These are phyloP conservation scores for Reticulascus tulasneorum DNA, from an alignment of 2,329 filamentous ascomycete species.

Conservation along the genomic window DNA sequence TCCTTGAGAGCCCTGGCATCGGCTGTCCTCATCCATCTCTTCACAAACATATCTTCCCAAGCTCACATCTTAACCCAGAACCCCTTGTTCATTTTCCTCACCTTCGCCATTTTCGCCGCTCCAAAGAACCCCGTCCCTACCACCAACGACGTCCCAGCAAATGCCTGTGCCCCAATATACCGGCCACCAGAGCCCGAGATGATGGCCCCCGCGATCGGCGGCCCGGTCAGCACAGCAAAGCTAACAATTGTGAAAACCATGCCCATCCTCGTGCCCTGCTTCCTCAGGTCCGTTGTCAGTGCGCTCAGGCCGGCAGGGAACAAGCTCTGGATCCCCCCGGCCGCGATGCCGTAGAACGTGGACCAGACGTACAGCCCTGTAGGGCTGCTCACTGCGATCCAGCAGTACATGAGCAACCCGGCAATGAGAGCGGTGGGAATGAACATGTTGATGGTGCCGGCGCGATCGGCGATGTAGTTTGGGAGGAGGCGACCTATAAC, in stretches of 20 bases:
- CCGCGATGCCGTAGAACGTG: slow-evolving; percentile 59
- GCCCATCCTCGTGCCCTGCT: slow-evolving; percentile 52
- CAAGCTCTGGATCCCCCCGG: slow-evolving; percentile 60
- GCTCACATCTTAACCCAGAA: slow-evolving; percentile 37
- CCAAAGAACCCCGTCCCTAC: slow-evolving; percentile 35
- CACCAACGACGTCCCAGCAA: slow-evolving; percentile 40
- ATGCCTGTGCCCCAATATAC: slow-evolving; percentile 46
- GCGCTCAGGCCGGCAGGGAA: slow-evolving; percentile 60
- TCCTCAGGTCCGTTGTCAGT: slow-evolving; percentile 47
- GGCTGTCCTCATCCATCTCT: no score
- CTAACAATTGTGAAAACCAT: slow-evolving; percentile 56
- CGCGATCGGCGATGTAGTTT: slow-evolving; percentile 52
- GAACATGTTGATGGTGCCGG: slow-evolving; percentile 59
- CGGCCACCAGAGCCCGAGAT: slow-evolving; percentile 35
- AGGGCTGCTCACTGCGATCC: slow-evolving; percentile 51
- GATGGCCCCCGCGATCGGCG: slow-evolving; percentile 48
- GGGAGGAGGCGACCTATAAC: slow-evolving; percentile 54
- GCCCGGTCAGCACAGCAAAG: slow-evolving; percentile 48
- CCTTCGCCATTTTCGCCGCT: slow-evolving; percentile 33
- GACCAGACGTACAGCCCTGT: slow-evolving; percentile 58
- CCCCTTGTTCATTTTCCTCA: slow-evolving; percentile 30
- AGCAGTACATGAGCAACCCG: slow-evolving; percentile 45
- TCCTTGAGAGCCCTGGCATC: no score
- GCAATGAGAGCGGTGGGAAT: slow-evolving; percentile 41
- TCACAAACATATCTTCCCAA: no score